phyloP scores from a whole-genome alignment of 78 protist species.

The Dictyostelium purpureum region DNA sequence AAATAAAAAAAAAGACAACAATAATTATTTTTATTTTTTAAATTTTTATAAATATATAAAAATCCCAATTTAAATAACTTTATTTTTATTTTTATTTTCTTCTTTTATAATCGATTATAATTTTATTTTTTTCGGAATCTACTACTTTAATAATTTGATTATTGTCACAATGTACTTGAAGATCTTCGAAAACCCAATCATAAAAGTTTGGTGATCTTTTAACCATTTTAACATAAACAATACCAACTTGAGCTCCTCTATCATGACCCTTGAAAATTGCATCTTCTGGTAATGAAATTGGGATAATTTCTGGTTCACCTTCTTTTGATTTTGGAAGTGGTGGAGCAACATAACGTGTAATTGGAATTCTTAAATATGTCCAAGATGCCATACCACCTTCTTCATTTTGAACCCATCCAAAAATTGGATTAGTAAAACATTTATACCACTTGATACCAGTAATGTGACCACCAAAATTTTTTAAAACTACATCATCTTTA shows the following conservation, averaged over 20 bases:
- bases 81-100: too few relatives aligned
- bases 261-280: background rate
- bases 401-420: slow-evolving; percentile 15
- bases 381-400: slow-evolving; percentile 42
- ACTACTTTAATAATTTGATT: background rate
- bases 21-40: too few relatives aligned
- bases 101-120: too few relatives aligned
- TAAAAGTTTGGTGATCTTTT: slow-evolving; percentile 33
- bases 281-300: slow-evolving; percentile 28
- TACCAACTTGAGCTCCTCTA: slow-evolving; percentile 49
- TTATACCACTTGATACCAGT: slow-evolving; percentile 26
- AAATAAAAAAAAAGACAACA: background rate
- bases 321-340: slow-evolving; percentile 41
- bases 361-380: slow-evolving; percentile 34
- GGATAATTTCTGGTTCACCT: background rate
- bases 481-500: background rate
- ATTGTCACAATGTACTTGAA: slow-evolving; percentile 1
- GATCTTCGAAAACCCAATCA: slow-evolving; percentile 47
- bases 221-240: background rate
- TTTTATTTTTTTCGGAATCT: background rate
- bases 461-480: slow-evolving; percentile 42
- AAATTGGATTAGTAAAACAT: slow-evolving; percentile 44
- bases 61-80: too few relatives aligned
- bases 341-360: slow-evolving; percentile 33
- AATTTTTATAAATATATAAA: too few relatives aligned